phyloP scores from a whole-genome alignment of 23 red algal species.

The Agarophyton chilense region DNA sequence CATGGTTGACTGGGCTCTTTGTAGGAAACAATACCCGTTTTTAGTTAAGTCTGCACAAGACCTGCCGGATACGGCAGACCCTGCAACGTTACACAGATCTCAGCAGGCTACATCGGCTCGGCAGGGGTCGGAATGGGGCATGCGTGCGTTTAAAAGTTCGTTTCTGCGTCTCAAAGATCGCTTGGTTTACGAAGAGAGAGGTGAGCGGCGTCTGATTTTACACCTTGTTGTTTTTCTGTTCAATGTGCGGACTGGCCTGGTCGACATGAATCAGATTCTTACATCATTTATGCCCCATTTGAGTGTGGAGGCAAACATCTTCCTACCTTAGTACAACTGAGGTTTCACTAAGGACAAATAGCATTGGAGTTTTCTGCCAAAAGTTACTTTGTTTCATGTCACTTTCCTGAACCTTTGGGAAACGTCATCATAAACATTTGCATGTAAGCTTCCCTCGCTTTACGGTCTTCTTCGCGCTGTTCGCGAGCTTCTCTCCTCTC shows the following conservation, averaged over 20 bases:
- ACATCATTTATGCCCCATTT: neutral
- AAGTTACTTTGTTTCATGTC: too few relatives aligned
- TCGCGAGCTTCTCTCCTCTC: too few relatives aligned
- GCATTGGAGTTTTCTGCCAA: too few relatives aligned
- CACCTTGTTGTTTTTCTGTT: constrained; percentile 6
- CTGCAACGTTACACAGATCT: neutral
- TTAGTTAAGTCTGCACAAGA: constrained; percentile 31
- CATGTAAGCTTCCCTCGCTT: too few relatives aligned
- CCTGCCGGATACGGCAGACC: neutral
- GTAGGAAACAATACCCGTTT: neutral
- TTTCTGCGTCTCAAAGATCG: constrained; percentile 22
- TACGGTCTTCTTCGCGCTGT: too few relatives aligned
- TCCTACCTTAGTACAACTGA: too few relatives aligned
- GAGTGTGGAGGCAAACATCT: too few relatives aligned
- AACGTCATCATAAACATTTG: too few relatives aligned
- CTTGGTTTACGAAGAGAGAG: constrained; percentile 32
- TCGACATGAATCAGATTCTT: constrained; percentile 14
- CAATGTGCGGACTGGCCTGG: constrained; percentile 5
- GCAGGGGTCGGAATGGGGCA: constrained; percentile 13
- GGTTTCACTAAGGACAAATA: too few relatives aligned
- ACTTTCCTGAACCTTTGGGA: too few relatives aligned
- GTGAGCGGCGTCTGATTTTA: neutral
- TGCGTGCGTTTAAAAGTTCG: constrained; percentile 5
- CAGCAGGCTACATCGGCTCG: constrained; percentile 1
- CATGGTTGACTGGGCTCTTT: constrained; percentile 13